Conservation (phyloP, 2,329 filamentous ascomycete genomes). For the Aureobasidium sp. region DNA sequence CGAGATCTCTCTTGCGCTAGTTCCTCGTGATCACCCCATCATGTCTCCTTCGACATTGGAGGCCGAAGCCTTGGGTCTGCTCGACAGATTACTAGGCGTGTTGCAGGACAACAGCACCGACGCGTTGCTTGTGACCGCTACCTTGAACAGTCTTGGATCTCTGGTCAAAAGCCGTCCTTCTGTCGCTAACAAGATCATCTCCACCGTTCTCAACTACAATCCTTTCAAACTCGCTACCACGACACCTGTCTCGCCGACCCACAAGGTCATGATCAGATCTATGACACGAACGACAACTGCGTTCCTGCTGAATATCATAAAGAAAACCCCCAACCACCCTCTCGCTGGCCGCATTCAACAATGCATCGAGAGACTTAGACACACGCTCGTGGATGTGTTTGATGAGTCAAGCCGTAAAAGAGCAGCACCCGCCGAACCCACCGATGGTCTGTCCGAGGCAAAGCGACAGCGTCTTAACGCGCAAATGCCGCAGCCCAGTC, state of each 20-base stretch:
- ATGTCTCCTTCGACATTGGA: slow-evolving; percentile 76
- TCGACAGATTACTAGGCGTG: slow-evolving; percentile 79
- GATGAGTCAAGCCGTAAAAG: slow-evolving; percentile 77
- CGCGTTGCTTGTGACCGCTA: slow-evolving; percentile 81
- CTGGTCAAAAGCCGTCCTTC: slow-evolving; percentile 75
- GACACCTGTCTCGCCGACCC: slow-evolving; percentile 67
- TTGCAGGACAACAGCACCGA: slow-evolving; percentile 86
- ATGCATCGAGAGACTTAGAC: slow-evolving; percentile 74
- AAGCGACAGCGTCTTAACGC: slow-evolving; percentile 71
- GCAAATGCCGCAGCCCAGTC: slow-evolving; percentile 34
- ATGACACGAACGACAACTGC: slow-evolving; percentile 91
- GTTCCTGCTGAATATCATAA: slow-evolving; percentile 73
- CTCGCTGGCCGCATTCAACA: slow-evolving; percentile 73
- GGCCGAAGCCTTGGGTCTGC: slow-evolving; percentile 81
- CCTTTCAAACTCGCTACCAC: slow-evolving; percentile 65
- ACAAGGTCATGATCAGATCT: slow-evolving; percentile 77
- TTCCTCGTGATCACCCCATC: slow-evolving; percentile 74
- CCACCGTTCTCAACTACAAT: slow-evolving; percentile 82
- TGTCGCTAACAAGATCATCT: slow-evolving; percentile 78
- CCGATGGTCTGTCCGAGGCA: slow-evolving; percentile 63
- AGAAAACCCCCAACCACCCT: slow-evolving; percentile 76
- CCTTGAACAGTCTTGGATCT: slow-evolving; percentile 78
- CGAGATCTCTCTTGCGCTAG: slow-evolving; percentile 80
- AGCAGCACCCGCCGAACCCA: slow-evolving; percentile 61
- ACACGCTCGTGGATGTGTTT: slow-evolving; percentile 68